phyloP scores from a whole-genome alignment of 2,329 filamentous ascomycete genomes.

The Microcyclosporella mali region DNA sequence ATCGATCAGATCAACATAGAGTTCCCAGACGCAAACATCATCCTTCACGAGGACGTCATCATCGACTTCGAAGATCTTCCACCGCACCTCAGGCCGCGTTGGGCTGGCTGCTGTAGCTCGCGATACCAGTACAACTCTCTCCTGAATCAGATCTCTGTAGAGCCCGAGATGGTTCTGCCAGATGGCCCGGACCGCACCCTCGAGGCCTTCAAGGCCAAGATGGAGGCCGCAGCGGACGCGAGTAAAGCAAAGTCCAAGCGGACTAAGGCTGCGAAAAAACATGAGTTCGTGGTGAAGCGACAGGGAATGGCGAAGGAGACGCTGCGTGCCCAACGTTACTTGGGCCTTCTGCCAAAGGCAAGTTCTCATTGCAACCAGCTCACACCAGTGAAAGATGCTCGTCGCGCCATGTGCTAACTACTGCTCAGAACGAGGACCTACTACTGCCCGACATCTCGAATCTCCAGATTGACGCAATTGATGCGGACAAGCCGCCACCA shows the following conservation, averaged over 20 bases:
- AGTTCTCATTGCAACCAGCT: too few relatives aligned
- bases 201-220: conserved; percentile 49
- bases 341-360: conserved; percentile 55
- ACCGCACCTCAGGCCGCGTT: conserved; percentile 58
- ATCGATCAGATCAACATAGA: conserved; percentile 57
- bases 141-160: conserved; percentile 23
- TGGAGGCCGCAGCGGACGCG: conserved; percentile 47
- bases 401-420: too few relatives aligned
- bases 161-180: conserved; percentile 17
- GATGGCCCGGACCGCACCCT: conserved; percentile 32
- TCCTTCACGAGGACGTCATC: conserved; percentile 55
- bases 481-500: conserved; percentile 42
- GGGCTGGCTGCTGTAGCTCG: conserved; percentile 53
- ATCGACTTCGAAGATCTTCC: conserved; percentile 61
- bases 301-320: conserved; percentile 51
- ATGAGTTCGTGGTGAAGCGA: conserved; percentile 46
- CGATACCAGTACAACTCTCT: conserved; percentile 38
- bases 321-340: conserved; percentile 60
- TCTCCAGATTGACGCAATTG: conserved; percentile 29
- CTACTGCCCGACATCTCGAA: conserved; percentile 18
- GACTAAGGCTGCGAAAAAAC: conserved; percentile 10
- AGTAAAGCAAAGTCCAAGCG: conserved; percentile 44
- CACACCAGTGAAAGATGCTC: too few relatives aligned
- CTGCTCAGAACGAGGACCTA: conserved; percentile 3
- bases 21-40: conserved; percentile 49